Conservation (phyloP, 306 rosid species). For the Oxytropis ochrocephala region DNA sequence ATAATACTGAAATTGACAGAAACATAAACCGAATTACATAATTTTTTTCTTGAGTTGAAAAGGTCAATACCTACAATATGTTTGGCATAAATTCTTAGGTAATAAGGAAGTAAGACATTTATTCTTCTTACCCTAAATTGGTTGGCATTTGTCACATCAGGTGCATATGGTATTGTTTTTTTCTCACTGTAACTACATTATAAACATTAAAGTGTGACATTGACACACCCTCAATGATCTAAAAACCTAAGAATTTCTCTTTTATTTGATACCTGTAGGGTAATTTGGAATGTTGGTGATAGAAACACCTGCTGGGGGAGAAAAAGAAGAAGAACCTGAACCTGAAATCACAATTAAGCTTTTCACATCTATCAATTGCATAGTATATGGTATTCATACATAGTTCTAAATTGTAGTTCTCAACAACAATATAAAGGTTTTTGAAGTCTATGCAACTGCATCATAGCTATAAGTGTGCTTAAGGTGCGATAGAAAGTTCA, state of each 20-base stretch:
- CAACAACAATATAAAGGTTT: too few relatives aligned
- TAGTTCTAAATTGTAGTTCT: too few relatives aligned
- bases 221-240: neutral
- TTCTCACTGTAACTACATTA: neutral
- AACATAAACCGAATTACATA: neutral
- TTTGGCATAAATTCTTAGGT: neutral
- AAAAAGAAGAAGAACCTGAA: constrained; percentile 26
- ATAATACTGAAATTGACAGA: neutral
- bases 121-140: neutral
- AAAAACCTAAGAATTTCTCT: neutral
- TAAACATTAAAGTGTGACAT: neutral
- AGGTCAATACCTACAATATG: neutral
- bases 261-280: constrained; percentile 37
- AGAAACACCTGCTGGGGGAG: constrained; percentile 27
- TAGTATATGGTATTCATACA: too few relatives aligned
- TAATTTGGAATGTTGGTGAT: constrained; percentile 21
- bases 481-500: too few relatives aligned
- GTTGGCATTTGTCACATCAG: too few relatives aligned
- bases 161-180: too few relatives aligned
- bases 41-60: neutral
- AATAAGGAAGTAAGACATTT: neutral
- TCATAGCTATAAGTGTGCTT: too few relatives aligned
- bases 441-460: too few relatives aligned
- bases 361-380: neutral
- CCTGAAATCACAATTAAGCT: constrained; percentile 13